Base-by-base conservation (phyloP, 1,139 yeast species). In the Saccharomyces hybrid region DNA sequence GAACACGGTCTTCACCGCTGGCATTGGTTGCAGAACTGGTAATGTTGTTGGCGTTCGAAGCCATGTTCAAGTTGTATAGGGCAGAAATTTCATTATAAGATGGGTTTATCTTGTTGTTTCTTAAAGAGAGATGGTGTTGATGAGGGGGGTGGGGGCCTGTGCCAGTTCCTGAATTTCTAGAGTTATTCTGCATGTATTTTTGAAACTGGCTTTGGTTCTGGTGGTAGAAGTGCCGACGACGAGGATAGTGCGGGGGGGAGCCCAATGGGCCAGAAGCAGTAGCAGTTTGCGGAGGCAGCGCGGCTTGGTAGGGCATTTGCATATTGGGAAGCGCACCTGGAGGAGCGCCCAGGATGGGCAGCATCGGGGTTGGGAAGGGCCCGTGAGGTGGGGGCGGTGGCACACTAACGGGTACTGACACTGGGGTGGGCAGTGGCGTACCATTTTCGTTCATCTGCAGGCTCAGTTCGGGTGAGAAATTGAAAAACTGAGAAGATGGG, bases 61-160 rank as follows among this genome's bases (percentile, higher is more conserved):
- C 44, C 44, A 38, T 38, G 25, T 38, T 38, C 44, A 38, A 9
- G 44, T 38, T 38, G 25, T 38, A 38, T 8, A 38, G 44, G 0
- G 44, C 44, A 38, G 44, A 38, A 9, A 38, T 38, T 19, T 38
- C 44, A 13, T 38, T 38, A 19, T 38, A 38, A 4, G 44, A 38
- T 7, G 44, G 25, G 44, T 38, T 38, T 9, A 38, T 38, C 13
- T 38, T 38, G 5, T 38, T 38, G 9, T 38, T 38, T 5, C 44
- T 38, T 28, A 4, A 19, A 2, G 49, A 29, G 32, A 48, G 29
- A 32, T 52, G 47, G 11, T 14, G 52, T 8, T 51, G 52, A 26
- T 50, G 49, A 5, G 48, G 41, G 14, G 47, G 19, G 13, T 47
- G 48, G 14, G 51, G 48, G 6, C 52, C 46, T 46, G 50, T 42